Evolutionary conservation across 495 filamentous ascomycete species (phyloP).

Genomic region (Penicillium alfredii): DNA sequence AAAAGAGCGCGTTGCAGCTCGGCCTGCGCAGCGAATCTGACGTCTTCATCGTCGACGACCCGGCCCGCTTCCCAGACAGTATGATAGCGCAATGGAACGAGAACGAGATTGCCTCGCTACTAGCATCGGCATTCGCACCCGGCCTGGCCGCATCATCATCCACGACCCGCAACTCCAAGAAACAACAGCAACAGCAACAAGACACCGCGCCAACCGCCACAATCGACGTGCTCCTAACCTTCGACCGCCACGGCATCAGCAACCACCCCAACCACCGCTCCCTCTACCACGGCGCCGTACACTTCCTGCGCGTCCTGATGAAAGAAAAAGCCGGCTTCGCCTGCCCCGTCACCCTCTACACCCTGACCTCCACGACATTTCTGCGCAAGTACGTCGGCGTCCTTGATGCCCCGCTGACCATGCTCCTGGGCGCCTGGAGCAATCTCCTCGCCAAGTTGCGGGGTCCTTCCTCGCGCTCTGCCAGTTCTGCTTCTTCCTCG

Average conservation of each 20-base stretch:
- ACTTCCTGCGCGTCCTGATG: slow-evolving; percentile 60
- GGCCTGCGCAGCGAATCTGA: slow-evolving; percentile 68
- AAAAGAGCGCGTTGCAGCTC: slow-evolving; percentile 65
- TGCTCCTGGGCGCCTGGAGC: slow-evolving; percentile 41
- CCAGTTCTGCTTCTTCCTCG: slow-evolving; percentile 22
- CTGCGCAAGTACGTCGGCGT: slow-evolving; percentile 74
- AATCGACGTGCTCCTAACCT: slow-evolving; percentile 82
- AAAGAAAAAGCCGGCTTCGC: slow-evolving; percentile 58
- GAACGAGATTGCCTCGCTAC: slow-evolving; percentile 58
- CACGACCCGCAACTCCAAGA: too few relatives aligned
- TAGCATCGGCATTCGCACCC: slow-evolving; percentile 64
- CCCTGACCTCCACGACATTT: slow-evolving; percentile 62
- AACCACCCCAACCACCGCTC: slow-evolving; percentile 88
- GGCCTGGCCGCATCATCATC: slow-evolving; percentile 44
- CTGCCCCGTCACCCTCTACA: slow-evolving; percentile 76
- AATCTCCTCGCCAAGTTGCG: slow-evolving; percentile 30
- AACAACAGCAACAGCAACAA: slow-evolving; percentile 16
- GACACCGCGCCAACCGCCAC: slow-evolving; percentile 45
- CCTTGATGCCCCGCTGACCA: slow-evolving; percentile 64
- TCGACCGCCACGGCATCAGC: slow-evolving; percentile 74
- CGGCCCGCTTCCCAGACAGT: slow-evolving; percentile 72
- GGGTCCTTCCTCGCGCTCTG: slow-evolving; percentile 22
- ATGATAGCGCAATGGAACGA: slow-evolving; percentile 73
- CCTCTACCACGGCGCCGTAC: slow-evolving; percentile 72
- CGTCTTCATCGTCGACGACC: slow-evolving; percentile 75